These are phyloP conservation scores for Hygrophorus pudorinus DNA, from an alignment of 768 basidiomycete species.

Conservation along the genomic window DNA sequence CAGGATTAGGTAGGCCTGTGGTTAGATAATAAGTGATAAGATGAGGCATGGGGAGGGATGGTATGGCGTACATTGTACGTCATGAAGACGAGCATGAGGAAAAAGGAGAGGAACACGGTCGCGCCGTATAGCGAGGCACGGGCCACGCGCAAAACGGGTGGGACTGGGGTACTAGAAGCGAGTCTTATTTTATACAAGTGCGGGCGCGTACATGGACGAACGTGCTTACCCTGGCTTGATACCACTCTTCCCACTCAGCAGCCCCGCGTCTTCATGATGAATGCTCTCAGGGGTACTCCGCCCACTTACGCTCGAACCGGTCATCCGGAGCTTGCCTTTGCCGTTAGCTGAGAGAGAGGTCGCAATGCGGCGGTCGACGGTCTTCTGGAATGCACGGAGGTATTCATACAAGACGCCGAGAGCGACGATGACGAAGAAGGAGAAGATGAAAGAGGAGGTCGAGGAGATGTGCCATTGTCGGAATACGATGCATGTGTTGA, in stretches of 20 bases:
- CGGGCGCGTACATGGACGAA: conserved; percentile 7
- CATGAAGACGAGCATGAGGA: conserved; percentile 95
- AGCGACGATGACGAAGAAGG: conserved; percentile 51
- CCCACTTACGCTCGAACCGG: conserved; percentile 23
- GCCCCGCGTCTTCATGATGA: conserved; percentile 32
- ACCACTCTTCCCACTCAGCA: conserved; percentile 40
- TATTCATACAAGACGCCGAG: conserved; percentile 78
- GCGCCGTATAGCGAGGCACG: conserved; percentile 67
- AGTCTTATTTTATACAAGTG: too few species aligned
- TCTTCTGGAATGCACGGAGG: conserved; percentile 52
- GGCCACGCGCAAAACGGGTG: conserved; percentile 37
- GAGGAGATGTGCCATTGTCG: conserved; percentile 65
- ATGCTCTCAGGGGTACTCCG: conserved; percentile 29
- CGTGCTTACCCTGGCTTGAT: conserved; percentile 31
- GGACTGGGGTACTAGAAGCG: too few species aligned
- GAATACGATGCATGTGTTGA: conserved; percentile 79
- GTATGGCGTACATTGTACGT: conserved; percentile 74
- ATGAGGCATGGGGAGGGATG: neutral
- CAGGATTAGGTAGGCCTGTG: conserved; percentile 75
- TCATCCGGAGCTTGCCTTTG: conserved; percentile 33
- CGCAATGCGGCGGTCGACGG: conserved; percentile 51
- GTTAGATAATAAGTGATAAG: conserved; percentile 1
- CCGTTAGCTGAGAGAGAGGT: conserved; percentile 30
- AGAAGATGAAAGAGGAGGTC: conserved; percentile 45
- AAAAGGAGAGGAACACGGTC: conserved; percentile 72